Percentiles rank a stretch among this genome's conserved stretches.
Evolutionary conservation across 2,329 filamentous ascomycete genomes (phyloP).

Genomic region (Thelonectria blattea): DNA sequence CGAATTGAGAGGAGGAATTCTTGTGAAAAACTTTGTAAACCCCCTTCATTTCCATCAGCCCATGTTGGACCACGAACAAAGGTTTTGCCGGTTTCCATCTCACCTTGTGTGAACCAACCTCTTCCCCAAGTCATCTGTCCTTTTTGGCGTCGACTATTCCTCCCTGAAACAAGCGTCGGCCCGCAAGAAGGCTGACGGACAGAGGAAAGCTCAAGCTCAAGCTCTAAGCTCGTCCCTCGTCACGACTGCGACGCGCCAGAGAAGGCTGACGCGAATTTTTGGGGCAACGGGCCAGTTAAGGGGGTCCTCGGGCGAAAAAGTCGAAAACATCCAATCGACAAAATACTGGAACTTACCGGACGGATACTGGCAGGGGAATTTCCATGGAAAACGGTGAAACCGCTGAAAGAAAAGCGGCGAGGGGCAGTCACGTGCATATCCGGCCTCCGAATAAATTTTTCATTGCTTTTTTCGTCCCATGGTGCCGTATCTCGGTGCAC

Average conservation of each 20-base stretch:
- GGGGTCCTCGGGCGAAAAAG: slow-evolving; percentile 20
- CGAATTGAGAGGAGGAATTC: not conserved
- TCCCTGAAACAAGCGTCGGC: slow-evolving; percentile 17
- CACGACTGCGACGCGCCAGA: slow-evolving; percentile 38
- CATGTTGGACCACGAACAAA: slow-evolving; percentile 2
- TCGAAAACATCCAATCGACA: slow-evolving; percentile 12
- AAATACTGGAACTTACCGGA: not conserved
- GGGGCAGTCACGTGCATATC: slow-evolving; percentile 29
- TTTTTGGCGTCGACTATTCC: slow-evolving; percentile 5
- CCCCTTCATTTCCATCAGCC: not conserved
- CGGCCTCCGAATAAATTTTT: slow-evolving; percentile 6
- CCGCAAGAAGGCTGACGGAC: slow-evolving; percentile 12
- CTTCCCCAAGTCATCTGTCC: not conserved
- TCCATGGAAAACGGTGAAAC: slow-evolving; percentile 1
- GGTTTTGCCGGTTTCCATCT: not conserved
- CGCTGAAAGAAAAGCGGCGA: slow-evolving; percentile 3
- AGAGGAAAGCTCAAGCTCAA: not conserved
- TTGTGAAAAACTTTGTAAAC: not conserved
- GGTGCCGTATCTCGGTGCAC: not conserved
- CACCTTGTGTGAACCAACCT: slow-evolving; percentile 14
- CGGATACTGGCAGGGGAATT: not conserved
- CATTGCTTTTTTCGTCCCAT: not conserved
- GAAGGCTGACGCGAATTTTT: slow-evolving; percentile 24
- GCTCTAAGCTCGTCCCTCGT: slow-evolving; percentile 13
- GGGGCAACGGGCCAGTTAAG: slow-evolving; percentile 28